Evolutionary conservation across 2,329 filamentous ascomycete genomes (phyloP).

Genomic region (Daldinia sp.): DNA sequence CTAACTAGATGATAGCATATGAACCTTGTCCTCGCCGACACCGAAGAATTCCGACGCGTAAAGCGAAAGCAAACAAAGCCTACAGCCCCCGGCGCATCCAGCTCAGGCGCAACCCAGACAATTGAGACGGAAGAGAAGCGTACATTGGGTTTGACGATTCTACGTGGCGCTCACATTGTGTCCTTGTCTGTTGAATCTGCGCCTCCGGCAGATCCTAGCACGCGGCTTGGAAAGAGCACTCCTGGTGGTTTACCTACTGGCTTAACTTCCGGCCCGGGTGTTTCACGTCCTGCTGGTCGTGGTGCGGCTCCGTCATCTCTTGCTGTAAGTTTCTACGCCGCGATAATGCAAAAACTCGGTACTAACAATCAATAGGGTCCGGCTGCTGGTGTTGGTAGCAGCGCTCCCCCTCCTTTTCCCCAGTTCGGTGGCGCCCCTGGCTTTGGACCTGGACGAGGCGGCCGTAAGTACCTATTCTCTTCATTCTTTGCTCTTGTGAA

Average conservation of each 20-base stretch:
- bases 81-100: slow-evolving; percentile 68
- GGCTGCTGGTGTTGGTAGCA: slow-evolving; percentile 85
- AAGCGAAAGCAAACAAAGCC: slow-evolving; percentile 84
- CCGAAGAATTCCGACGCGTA: slow-evolving; percentile 94
- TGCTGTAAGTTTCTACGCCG: slow-evolving; percentile 62
- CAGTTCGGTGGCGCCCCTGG: slow-evolving; percentile 61
- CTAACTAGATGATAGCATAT: slow-evolving; percentile 73
- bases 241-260: slow-evolving; percentile 74
- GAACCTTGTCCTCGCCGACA: slow-evolving; percentile 98
- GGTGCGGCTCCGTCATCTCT: slow-evolving; percentile 79
- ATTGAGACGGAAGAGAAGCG: slow-evolving; percentile 96
- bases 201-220: slow-evolving; percentile 90
- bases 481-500: not conserved
- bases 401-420: slow-evolving; percentile 63
- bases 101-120: slow-evolving; percentile 63
- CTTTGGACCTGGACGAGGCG: slow-evolving; percentile 61
- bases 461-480: slow-evolving; percentile 60
- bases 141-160: slow-evolving; percentile 92
- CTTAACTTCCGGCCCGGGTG: slow-evolving; percentile 84
- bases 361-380: slow-evolving; percentile 65
- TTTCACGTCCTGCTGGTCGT: slow-evolving; percentile 89
- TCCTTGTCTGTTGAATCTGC: slow-evolving; percentile 95
- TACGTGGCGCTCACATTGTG: slow-evolving; percentile 93
- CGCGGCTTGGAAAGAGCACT: slow-evolving; percentile 81
- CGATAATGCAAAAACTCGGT: not conserved